Evolutionary conservation across 1,284 basidiomycete species (phyloP), one percentile per base, ranked within the genome.

Genomic region (Inonotus hispidus): DNA sequence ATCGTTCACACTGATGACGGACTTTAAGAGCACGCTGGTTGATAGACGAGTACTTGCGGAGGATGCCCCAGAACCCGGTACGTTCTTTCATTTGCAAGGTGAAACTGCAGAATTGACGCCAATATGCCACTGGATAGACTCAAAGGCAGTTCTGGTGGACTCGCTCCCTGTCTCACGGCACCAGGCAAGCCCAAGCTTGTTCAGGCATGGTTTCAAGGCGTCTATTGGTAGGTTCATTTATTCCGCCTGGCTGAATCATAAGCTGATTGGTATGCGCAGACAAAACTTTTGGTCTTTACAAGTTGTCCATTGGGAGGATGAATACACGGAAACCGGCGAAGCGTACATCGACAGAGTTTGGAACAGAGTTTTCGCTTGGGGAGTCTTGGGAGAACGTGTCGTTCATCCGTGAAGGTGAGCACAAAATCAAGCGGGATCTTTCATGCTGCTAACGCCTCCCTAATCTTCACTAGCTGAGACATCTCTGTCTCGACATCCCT

Each of bases 171-270:
- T 58, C 21, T 52, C 58, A 27, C 21, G 59, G 7, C 56, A 59
- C 13, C 60, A 61, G 6, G 60, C 65, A 11, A 57, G 70, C 5
- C 64, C 77, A 38, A 74, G 69, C 53, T 61, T 73, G 11, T 72
- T 90, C 67, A 88, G 81, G 70, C 87, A 89, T 64, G 83, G 81
- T 60, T 77, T 91, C 64, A 87, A 81, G 69, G 76, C 80, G 64
- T 90, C 88, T 2, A 82, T 91, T 63, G 87, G 88, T 88, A 66
- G 43, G 78, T 68, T n/a, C 5, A 41, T 25, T 47, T n/a, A 16
- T 43, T 7, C 11, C 41, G 7, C 35, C 39, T 58, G 13, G 13
- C 3, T 45, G 47, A 41, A 29, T 45, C 29, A n/a, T 43, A 13
- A 55, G 19, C 41, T 38, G 43, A 53, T 13, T 49, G 19, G 13